A percentile compares a stretch with the other conserved stretches of the same genome.
Conservation (phyloP, 1,284 basidiomycete genomes). For the Cryptococcus neoformans region DNA sequence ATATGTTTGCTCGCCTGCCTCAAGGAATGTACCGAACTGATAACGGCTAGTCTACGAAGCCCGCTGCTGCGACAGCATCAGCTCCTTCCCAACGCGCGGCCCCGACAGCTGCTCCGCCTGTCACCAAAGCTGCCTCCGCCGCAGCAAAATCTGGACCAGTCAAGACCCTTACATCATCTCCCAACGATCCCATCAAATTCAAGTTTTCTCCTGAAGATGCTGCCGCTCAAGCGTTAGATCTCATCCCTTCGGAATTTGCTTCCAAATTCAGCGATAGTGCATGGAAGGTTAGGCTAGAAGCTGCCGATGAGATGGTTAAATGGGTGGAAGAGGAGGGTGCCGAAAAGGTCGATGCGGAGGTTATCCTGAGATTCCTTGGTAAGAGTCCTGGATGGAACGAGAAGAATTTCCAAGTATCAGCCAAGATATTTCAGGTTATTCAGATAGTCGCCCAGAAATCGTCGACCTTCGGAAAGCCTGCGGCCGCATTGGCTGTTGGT, state of each 20-base stretch:
- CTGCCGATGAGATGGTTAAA: slow-evolving; percentile 75
- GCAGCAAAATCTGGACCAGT: slow-evolving; percentile 47
- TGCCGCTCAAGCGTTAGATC: slow-evolving; percentile 69
- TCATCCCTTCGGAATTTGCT: slow-evolving; percentile 70
- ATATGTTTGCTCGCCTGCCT: too few relatives aligned
- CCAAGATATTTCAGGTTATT: slow-evolving; percentile 78
- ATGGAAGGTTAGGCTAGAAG: slow-evolving; percentile 90
- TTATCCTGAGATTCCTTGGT: slow-evolving; percentile 81
- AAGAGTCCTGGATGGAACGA: slow-evolving; percentile 94
- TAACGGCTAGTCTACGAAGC: slow-evolving; percentile 7
- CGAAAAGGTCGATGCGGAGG: slow-evolving; percentile 75
- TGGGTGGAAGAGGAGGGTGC: slow-evolving; percentile 71
- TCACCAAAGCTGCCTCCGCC: slow-evolving; percentile 25
- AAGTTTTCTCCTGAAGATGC: slow-evolving; percentile 91
- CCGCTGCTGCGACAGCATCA: slow-evolving; percentile 20
- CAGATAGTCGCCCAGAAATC: slow-evolving; percentile 70
- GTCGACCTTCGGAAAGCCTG: slow-evolving; percentile 80
- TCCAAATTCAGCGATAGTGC: slow-evolving; percentile 76
- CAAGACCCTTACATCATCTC: slow-evolving; percentile 57
- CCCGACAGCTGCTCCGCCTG: slow-evolving; percentile 33
- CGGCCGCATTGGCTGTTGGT: slow-evolving; percentile 76
- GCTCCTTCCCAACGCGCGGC: slow-evolving; percentile 16
- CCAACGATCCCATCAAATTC: slow-evolving; percentile 82
- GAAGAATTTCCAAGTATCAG: slow-evolving; percentile 97
- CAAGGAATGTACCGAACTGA: neutral